These are phyloP conservation scores for Hirschfeldia incana DNA, from an alignment of 345 rosid species.

Conservation along the genomic window DNA sequence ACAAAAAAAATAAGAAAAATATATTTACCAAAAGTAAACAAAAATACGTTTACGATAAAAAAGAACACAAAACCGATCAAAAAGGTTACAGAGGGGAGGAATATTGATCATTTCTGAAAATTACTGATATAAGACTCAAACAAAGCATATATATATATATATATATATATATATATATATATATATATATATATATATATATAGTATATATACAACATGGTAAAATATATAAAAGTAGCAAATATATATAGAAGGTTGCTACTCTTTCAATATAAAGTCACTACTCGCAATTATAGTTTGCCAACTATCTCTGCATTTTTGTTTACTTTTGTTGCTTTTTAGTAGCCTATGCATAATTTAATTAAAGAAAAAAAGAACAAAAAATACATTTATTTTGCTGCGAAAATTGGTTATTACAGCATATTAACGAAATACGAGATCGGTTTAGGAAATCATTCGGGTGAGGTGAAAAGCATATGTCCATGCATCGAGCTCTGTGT, in stretches of 20 bases:
- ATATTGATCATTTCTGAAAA: too few relatives aligned
- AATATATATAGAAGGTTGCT: neutral
- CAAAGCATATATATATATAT: too few relatives aligned
- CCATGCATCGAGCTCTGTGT: constrained; percentile 42
- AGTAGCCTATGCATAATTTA: constrained; percentile 17
- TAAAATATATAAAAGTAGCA: too few relatives aligned
- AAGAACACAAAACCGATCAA: too few relatives aligned
- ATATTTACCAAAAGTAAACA: too few relatives aligned
- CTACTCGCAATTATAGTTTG: constrained; percentile 38
- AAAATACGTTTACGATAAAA: too few relatives aligned
- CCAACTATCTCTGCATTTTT: constrained; percentile 25
- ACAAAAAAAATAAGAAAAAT: too few relatives aligned
- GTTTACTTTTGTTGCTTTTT: constrained; percentile 17
- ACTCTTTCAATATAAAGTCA: constrained; percentile 17
- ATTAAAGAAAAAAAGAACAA: neutral
- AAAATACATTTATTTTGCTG: neutral
- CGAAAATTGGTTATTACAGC: neutral
- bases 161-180: too few relatives aligned
- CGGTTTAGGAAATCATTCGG: constrained; percentile 32
- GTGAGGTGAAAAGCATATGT: constrained; percentile 31
- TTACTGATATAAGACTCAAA: too few relatives aligned
- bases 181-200: too few relatives aligned
- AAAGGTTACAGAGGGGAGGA: too few relatives aligned
- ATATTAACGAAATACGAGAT: constrained; percentile 2
- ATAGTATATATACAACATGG: too few relatives aligned